Evolutionary conservation across 805 yeast species (phyloP), one percentile per base, ranked within the genome.

Genomic region (Nakazawaea ernobii): DNA sequence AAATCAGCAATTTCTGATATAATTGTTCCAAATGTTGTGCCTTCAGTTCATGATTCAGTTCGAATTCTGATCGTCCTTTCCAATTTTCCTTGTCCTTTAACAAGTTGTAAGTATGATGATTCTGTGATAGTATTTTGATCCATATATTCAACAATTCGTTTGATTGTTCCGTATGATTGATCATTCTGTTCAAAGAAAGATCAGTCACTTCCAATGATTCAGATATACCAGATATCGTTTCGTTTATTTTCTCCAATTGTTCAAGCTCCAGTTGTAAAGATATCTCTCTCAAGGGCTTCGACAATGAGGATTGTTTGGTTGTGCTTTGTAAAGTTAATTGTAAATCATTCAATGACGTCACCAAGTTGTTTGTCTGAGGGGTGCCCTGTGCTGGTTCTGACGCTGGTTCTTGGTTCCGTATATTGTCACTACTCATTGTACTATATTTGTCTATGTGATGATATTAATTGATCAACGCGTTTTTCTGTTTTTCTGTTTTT

Each of bases 61-160:
- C 62, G 32, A 47, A 53, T 35, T 53, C 59, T 2, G 59, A 46
- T 1, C 52, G 32, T 0, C 74, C 75, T 43, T 65, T 61, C 71
- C 79, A 67, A 42, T 65, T 65, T 27, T 55, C 53, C 7, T 65
- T 54, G 46, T 74, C 73, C 45, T 68, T 67, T 52, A 80, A 64
- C 15, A 78, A 59, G 8, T 73, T 70, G 27, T 70, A 66, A 4
- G 82, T 75, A 55, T 79, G 77, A 32, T 75, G 74, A 20, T 84
- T 76, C 55, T 82, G 86, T 13, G 84, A 79, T 17, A 82, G 69
- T 42, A 82, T 80, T 52, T 74, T 69, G 45, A 77, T 72, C 86
- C 86, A 82, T 20, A 79, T 70, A 48, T 77, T 82, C 24, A 82
- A 60, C 26, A 82, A 63, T 26, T 67, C 66, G 46, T 76, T 70